A percentile compares a stretch with the other conserved stretches of the same genome.
Evolutionary conservation across 805 yeast genomes (phyloP).

Genomic region (Ogataea henricii): DNA sequence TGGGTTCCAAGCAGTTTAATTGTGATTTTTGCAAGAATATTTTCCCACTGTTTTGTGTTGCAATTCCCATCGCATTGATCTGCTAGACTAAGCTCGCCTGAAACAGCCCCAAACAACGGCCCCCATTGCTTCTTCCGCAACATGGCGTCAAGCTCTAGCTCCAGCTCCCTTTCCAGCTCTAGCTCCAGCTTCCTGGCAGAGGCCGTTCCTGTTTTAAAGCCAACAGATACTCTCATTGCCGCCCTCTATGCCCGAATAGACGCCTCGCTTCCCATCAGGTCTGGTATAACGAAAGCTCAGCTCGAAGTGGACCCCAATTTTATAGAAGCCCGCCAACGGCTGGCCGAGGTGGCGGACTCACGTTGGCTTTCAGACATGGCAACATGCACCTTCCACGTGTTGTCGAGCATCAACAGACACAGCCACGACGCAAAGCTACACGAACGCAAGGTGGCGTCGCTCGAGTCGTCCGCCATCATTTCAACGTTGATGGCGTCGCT

Average conservation of each 20-base stretch:
- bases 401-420: conserved; percentile 32
- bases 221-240: conserved; percentile 33
- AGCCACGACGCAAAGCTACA: conserved; percentile 23
- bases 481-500: conserved; percentile 43
- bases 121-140: not conserved
- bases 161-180: not conserved
- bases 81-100: not conserved
- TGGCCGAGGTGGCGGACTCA: conserved; percentile 35
- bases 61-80: no score
- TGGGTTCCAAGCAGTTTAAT: not conserved
- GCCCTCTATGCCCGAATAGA: conserved; percentile 39
- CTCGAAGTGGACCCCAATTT: conserved; percentile 40
- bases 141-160: conserved; percentile 3
- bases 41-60: no score
- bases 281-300: conserved; percentile 38
- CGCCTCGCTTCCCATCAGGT: conserved; percentile 38
- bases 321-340: conserved; percentile 36
- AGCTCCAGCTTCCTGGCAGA: conserved; percentile 1
- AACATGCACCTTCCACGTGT: conserved; percentile 24
- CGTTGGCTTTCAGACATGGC: conserved; percentile 35
- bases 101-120: not conserved
- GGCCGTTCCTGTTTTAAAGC: conserved; percentile 2
- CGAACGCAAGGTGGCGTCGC: conserved; percentile 30
- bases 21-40: not conserved
- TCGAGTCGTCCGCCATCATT: conserved; percentile 40